phyloP scores from a whole-genome alignment of 2,329 filamentous ascomycete genomes.

The Tolypocladium tropicale region DNA sequence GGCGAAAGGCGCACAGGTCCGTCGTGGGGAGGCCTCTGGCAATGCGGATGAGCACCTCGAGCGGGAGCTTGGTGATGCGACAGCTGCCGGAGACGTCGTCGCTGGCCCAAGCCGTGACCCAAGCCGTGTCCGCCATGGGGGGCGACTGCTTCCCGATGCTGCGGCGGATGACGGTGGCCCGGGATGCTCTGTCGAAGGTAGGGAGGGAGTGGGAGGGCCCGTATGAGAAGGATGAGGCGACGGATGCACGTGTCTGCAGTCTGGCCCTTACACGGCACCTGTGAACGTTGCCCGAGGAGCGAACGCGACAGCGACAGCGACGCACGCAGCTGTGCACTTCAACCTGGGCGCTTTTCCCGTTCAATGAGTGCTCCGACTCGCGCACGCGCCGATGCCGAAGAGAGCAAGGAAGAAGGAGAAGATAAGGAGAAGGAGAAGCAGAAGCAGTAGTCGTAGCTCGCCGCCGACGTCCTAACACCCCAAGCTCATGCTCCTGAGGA shows the following conservation, averaged over 20 bases:
- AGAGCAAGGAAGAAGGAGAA: background rate
- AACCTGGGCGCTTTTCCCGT: background rate
- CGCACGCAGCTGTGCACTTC: background rate
- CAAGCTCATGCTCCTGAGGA: too few species aligned
- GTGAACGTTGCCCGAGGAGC: background rate
- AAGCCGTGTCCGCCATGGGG: background rate
- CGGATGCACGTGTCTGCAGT: background rate
- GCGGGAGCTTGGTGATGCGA: slow-evolving; percentile 32
- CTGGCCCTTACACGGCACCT: too few species aligned
- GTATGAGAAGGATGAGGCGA: background rate
- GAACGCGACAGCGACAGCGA: background rate
- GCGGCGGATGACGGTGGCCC: background rate
- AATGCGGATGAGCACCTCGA: slow-evolving; percentile 49
- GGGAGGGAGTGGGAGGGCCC: background rate
- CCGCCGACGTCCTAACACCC: too few species aligned
- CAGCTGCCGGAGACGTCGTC: slow-evolving; percentile 1
- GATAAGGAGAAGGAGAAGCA: too few species aligned
- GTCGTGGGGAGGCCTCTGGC: slow-evolving; percentile 39
- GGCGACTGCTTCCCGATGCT: background rate
- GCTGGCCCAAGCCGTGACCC: background rate
- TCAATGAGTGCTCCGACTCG: background rate
- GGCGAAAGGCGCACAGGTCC: slow-evolving; percentile 45
- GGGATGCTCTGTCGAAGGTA: background rate
- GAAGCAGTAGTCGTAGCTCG: too few species aligned
- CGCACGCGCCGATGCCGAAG: background rate